Evolutionary conservation across 148 eudicot species (phyloP), one percentile per base, ranked within the genome.

Genomic region (Rhododendron griersonianum): DNA sequence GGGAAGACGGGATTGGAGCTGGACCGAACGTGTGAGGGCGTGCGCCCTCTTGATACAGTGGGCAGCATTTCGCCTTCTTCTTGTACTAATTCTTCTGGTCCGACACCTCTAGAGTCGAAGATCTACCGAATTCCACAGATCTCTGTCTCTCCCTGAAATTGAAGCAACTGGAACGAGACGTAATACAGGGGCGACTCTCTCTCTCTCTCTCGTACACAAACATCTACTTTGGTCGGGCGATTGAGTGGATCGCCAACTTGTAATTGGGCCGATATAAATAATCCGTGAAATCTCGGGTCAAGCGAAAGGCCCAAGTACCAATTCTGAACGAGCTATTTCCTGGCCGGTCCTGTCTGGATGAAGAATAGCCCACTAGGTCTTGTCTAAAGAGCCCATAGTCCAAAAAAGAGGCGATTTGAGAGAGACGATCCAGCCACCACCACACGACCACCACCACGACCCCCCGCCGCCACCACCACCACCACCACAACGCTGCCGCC

Each of bases 31-130:
- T 87, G 75, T 0, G 88, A 61, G 15, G 86, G 81, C 80, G 37
- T 53, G 16, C 81, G 87, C 35, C 86, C 82, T 57, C 39, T 71
- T 10, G 88, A 76, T 28, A 76, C 85, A 7, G 86, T 87, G 63
- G 86, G 86, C 83, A 87, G 83, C 88, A 87, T 87, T 78, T 80
- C 69, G 23, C 15, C 25, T 59, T 39, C n/a, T 69, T 45, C 65
- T 59, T 21, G n/a, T 19, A 15, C 78, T 83, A 7, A 69, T 82
- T 84, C 28, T 51, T 71, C 86, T 84, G 39, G 50, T 53, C 35
- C 51, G 74, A 30, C n/a, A 30, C 15, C 21, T 37, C 37, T 41
- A 1, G 51, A 69, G 10, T 50, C 71, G 84, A 71, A 81, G 78
- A 86, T 81, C 80, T 67, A 15, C 61, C 2, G 47, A 73, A 80